Evolutionary conservation across 2,329 filamentous ascomycete genomes (phyloP).

Genomic region (Claviceps fusiformis): DNA sequence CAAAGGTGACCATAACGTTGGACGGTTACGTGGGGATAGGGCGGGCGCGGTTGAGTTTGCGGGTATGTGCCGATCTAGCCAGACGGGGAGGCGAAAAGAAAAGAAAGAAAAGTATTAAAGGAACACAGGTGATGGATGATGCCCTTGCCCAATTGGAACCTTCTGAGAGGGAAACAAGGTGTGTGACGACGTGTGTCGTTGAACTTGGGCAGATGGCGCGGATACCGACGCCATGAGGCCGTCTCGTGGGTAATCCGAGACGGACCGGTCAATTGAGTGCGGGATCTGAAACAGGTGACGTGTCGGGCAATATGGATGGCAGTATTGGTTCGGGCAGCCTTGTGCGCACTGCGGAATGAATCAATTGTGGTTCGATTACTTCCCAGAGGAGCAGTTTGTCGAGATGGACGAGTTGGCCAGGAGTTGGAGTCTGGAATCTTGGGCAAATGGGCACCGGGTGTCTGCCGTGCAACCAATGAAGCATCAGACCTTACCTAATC

Average conservation of each 20-base stretch:
- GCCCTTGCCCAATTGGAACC: not conserved
- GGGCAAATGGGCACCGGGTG: no score
- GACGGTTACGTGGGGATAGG: not conserved
- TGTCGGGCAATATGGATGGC: not conserved
- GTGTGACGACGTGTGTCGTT: not conserved
- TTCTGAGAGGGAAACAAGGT: not conserved
- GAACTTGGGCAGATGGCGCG: not conserved
- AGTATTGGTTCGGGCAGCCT: not conserved
- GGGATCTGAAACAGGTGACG: not conserved
- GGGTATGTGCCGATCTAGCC: not conserved
- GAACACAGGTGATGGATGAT: not conserved
- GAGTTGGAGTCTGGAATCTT: no score
- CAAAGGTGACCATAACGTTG: slow-evolving; percentile 5
- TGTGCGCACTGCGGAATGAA: not conserved
- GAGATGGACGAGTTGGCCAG: no score
- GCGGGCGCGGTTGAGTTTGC: not conserved
- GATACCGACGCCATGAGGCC: not conserved
- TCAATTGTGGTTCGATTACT: no score
- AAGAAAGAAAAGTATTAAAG: no score
- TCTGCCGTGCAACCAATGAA: no score
- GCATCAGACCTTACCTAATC: no score
- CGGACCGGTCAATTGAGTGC: not conserved
- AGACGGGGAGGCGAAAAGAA: not conserved
- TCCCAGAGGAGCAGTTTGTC: no score
- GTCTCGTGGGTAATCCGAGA: not conserved